Base-by-base conservation (phyloP, 1,139 yeast genomes). In the Nakaseomyces uthaithaninus region DNA sequence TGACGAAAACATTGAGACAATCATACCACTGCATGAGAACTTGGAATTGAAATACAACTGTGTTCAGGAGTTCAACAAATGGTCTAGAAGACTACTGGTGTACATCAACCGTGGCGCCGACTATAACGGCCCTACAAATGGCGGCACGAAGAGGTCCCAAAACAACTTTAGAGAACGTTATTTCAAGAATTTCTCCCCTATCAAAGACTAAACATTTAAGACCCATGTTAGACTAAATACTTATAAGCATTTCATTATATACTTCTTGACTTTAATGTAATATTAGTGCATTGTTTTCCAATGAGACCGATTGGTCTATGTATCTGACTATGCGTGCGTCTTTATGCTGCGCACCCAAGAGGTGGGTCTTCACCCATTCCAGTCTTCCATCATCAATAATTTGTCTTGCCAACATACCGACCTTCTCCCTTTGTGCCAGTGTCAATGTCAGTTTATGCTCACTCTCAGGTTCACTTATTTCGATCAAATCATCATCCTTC, bases 1-100 rank as follows among this genome's bases (percentile, higher is more conserved):
- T 56, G 95, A 85, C 51, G 94, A 85, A 48, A 79, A 77, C 50
- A 61, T 67, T 11, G 78, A 79, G 44, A 76, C 83, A 26, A 69
- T 75, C 42, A 77, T 89, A 30, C 97, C 97, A 2, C 77, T 78
- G 51, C 95, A 91, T 60, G 71, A 75, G 44, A 75, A 74, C 37
- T 62, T 91, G 44, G 82, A 83, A 55, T 66, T 87, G 47, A 62
- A 80, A 35, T 79, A 84, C 51, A 77, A 80, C 47, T 69, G 94
- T 48, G 89, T 82, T 30, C 99, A 91, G 58, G 86, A 78, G 48
- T 91, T 91, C 62, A 80, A 84, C 61, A 86, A 82, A 60, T 93
- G 94, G 98, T 82, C 95, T 12, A 71, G 98, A 58, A 69, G 95
- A 52, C 67, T 89, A 39, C 63, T 91, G 41, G 91, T 83, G 7